Conservation (phyloP, 2,329 filamentous ascomycete genomes). For the Colletotrichum plurivorum region DNA sequence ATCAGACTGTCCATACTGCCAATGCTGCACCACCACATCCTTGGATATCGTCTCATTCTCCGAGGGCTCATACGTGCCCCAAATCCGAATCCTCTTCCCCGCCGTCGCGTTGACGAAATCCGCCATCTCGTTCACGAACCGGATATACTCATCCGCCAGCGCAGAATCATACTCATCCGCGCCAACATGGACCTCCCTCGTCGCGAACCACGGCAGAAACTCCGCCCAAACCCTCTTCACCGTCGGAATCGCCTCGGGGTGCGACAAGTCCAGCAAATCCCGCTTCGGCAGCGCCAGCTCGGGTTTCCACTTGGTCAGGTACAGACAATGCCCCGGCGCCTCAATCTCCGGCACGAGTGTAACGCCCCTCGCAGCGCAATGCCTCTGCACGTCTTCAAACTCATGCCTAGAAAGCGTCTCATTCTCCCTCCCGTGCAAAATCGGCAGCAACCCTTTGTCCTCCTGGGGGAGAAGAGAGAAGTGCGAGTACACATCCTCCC, state of each 20-base stretch:
- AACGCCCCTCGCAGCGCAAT: conserved; percentile 65
- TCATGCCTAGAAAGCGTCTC: conserved; percentile 48
- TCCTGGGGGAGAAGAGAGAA: conserved; percentile 55
- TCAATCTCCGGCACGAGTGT: conserved; percentile 70
- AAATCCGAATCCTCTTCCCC: conserved; percentile 63
- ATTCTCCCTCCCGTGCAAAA: conserved; percentile 44
- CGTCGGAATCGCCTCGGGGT: conserved; percentile 64
- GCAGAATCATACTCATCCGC: conserved; percentile 65
- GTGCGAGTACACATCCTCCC: conserved; percentile 60
- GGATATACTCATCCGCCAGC: conserved; percentile 62
- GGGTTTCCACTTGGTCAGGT: conserved; percentile 69
- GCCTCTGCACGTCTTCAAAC: conserved; percentile 63
- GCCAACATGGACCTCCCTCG: conserved; percentile 67
- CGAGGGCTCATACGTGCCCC: conserved; percentile 63
- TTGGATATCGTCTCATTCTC: conserved; percentile 53
- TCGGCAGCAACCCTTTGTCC: conserved; percentile 38
- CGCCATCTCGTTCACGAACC: conserved; percentile 66
- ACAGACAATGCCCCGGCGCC: conserved; percentile 66
- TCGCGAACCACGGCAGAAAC: conserved; percentile 68
- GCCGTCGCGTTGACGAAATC: conserved; percentile 53
- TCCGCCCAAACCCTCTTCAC: conserved; percentile 65
- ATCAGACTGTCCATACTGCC: conserved; percentile 56
- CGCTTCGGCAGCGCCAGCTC: conserved; percentile 61
- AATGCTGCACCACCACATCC: conserved; percentile 60
- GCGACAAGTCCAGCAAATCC: conserved; percentile 65